Evolutionary conservation across 2,329 filamentous ascomycete species (phyloP).

Genomic region (Bipolaris victoriae): DNA sequence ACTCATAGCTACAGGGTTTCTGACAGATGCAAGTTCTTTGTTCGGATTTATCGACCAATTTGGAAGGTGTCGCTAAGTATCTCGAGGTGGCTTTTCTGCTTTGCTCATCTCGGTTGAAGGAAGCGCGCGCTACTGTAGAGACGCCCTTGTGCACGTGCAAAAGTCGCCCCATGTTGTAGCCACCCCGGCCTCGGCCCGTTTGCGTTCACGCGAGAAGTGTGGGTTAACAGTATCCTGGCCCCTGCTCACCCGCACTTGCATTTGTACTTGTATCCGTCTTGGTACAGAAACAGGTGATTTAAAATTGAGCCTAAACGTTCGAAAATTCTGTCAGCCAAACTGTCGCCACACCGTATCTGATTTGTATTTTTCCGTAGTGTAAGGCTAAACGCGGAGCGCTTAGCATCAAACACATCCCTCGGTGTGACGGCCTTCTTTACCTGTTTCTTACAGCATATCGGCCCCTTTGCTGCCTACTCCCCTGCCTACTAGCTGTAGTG

Average conservation of each 20-base stretch:
- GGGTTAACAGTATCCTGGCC: background rate
- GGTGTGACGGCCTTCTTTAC: background rate
- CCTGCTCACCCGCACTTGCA: background rate
- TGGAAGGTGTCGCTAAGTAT: too few species aligned
- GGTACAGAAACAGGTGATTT: background rate
- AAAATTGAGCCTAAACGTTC: background rate
- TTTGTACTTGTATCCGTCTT: background rate
- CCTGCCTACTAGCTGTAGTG: background rate
- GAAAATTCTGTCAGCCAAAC: background rate
- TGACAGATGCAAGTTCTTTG: too few species aligned
- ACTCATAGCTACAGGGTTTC: too few species aligned
- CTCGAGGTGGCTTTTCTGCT: too few species aligned
- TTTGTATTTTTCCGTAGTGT: background rate
- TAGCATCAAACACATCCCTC: background rate
- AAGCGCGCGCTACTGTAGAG: too few species aligned
- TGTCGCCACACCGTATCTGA: background rate
- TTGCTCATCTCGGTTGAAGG: too few species aligned
- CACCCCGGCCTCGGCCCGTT: too few species aligned
- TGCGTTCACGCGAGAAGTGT: too few species aligned
- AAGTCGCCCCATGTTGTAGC: too few species aligned
- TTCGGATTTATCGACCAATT: too few species aligned
- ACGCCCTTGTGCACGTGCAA: too few species aligned
- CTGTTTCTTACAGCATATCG: background rate
- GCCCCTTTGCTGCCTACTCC: background rate
- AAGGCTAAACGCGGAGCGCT: background rate